These are phyloP conservation scores for Epichloe scottii DNA, from an alignment of 2,329 filamentous ascomycete genomes.

Conservation along the genomic window DNA sequence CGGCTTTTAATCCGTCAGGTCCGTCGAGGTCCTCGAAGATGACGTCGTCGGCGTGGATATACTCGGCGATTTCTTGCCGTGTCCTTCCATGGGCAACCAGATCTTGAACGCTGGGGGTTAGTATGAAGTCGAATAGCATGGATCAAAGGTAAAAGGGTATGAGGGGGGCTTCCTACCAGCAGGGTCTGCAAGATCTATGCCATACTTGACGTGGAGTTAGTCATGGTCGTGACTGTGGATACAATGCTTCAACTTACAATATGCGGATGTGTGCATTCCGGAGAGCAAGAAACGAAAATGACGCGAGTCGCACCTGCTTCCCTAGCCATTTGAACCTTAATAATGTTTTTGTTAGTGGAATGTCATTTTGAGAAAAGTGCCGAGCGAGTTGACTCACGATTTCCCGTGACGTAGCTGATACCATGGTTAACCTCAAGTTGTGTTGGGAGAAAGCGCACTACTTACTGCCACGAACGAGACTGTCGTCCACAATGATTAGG, in stretches of 20 bases:
- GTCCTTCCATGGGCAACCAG: constrained; percentile 30
- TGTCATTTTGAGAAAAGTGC: not conserved
- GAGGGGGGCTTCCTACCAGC: constrained; percentile 2
- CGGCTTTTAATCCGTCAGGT: constrained; percentile 44
- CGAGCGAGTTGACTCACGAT: constrained; percentile 9
- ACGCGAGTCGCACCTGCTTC: constrained; percentile 75
- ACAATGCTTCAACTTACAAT: constrained; percentile 47
- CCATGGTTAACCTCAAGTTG: constrained; percentile 18
- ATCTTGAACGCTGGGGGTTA: constrained; percentile 13
- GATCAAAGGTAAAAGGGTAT: not conserved
- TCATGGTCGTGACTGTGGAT: not conserved
- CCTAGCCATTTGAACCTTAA: constrained; percentile 52
- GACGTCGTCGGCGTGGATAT: constrained; percentile 8
- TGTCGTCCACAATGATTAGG: constrained; percentile 79
- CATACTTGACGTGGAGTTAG: constrained; percentile 19
- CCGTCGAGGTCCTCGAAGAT: constrained; percentile 49
- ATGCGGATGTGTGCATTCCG: constrained; percentile 73
- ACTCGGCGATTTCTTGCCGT: constrained; percentile 22
- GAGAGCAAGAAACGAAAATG: constrained; percentile 71
- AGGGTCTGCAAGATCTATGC: constrained; percentile 33
- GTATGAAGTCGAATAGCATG: not conserved
- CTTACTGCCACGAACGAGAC: constrained; percentile 55
- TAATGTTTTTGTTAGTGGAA: not conserved
- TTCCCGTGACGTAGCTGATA: constrained; percentile 10
- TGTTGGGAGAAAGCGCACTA: not conserved